Evolutionary conservation across 208 protist genomes (phyloP).

Genomic region (Borovskyia barvae): DNA sequence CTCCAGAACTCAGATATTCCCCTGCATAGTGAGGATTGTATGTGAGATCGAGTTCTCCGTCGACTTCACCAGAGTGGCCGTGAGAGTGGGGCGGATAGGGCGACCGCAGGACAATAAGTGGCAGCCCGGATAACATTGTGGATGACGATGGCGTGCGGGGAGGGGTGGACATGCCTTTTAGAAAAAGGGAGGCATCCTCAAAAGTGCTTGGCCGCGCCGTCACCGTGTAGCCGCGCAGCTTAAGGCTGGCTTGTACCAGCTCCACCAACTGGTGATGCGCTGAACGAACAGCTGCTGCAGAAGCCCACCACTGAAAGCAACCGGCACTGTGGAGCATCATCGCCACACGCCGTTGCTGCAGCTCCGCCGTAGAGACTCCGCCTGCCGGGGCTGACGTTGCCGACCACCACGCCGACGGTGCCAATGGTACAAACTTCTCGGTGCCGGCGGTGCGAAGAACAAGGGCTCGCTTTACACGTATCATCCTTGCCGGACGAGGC

Average conservation of each 20-base stretch:
- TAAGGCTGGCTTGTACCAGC: neutral
- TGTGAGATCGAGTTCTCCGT: conserved; percentile 24
- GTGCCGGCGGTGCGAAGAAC: conserved; percentile 66
- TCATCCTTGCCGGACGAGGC: conserved; percentile 35
- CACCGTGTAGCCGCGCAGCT: neutral
- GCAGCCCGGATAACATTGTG: no score
- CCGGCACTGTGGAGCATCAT: conserved; percentile 23
- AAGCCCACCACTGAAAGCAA: conserved; percentile 67
- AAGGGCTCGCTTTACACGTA: conserved; percentile 61
- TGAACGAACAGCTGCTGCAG: conserved; percentile 16
- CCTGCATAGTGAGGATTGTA: conserved; percentile 70
- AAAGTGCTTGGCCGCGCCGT: conserved; percentile 1
- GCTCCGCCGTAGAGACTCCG: neutral
- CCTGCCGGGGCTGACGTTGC: neutral
- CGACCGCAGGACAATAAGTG: conserved; percentile 1
- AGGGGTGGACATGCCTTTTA: neutral
- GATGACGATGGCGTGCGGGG: neutral
- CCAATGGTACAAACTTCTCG: conserved; percentile 13
- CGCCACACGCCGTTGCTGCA: conserved; percentile 4
- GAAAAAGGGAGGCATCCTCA: conserved; percentile 4
- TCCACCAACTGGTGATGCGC: conserved; percentile 26
- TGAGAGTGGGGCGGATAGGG: neutral
- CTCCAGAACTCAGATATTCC: conserved; percentile 71
- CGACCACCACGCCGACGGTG: conserved; percentile 2
- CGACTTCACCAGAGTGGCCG: neutral